phyloP scores from a whole-genome alignment of 2,329 filamentous ascomycete species.

The Knoxdaviesia capensis region DNA sequence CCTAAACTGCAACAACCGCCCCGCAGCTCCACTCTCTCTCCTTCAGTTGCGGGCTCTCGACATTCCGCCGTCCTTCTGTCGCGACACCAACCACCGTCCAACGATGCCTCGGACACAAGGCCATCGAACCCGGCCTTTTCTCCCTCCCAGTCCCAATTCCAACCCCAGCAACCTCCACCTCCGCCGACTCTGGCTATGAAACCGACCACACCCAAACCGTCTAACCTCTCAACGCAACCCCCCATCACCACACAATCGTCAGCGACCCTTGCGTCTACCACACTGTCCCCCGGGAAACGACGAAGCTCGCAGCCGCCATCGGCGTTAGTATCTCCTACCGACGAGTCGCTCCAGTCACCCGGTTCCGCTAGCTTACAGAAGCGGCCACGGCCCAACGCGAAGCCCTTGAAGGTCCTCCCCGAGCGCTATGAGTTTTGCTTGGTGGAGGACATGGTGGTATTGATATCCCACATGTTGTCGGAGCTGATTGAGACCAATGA shows the following conservation, averaged over 20 bases:
- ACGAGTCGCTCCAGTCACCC: constrained; percentile 8
- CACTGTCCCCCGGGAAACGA: constrained; percentile 4
- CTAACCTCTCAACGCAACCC: background rate
- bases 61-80: background rate
- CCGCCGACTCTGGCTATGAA: background rate
- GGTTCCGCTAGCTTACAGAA: constrained; percentile 20
- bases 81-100: no score
- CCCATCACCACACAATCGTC: background rate
- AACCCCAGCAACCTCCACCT: no score
- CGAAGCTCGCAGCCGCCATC: background rate
- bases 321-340: background rate
- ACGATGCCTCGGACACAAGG: no score
- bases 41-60: background rate
- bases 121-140: no score
- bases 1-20: background rate
- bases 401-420: constrained; percentile 40
- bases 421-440: constrained; percentile 62
- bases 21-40: background rate
- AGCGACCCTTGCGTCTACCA: background rate
- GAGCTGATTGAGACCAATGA: constrained; percentile 92
- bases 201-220: background rate
- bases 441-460: constrained; percentile 67
- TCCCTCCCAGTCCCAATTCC: no score
- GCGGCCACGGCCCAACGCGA: constrained; percentile 27
- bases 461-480: constrained; percentile 89